phyloP scores from a whole-genome alignment of 306 rosid species.

The Senna tora region DNA sequence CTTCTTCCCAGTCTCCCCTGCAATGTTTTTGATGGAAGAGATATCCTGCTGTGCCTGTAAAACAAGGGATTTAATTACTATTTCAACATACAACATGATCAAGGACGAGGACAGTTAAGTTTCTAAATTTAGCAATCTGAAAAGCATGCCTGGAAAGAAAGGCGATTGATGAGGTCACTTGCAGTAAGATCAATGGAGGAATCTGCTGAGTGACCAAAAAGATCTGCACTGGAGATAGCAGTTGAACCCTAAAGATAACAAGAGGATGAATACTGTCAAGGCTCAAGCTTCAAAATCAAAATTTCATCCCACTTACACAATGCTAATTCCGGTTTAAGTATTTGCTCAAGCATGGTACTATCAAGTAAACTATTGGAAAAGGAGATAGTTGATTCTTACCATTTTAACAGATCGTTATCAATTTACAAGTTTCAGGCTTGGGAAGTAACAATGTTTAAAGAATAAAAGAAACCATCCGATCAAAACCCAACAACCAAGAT shows the following conservation, averaged over 20 bases:
- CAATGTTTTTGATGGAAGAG: constrained; percentile 81
- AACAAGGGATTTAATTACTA: background rate
- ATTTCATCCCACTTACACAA: background rate
- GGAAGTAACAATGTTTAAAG: background rate
- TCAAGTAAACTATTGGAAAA: background rate
- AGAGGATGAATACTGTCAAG: constrained; percentile 15
- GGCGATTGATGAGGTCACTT: constrained; percentile 69
- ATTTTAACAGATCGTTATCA: constrained; percentile 9
- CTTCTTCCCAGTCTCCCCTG: constrained; percentile 93
- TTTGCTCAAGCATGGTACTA: background rate
- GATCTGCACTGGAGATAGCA: constrained; percentile 89
- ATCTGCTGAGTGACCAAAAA: constrained; percentile 65
- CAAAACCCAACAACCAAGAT: constrained; percentile 13
- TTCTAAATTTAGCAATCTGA: background rate
- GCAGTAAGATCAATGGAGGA: constrained; percentile 63
- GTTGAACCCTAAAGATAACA: constrained; percentile 64
- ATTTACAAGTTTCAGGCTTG: background rate
- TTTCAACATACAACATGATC: background rate
- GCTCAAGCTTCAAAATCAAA: constrained; percentile 10
- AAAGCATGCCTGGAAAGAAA: constrained; percentile 69
- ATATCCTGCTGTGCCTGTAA: constrained; percentile 87
- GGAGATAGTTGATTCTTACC: no score
- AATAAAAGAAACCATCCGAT: background rate
- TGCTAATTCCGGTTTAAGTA: background rate
- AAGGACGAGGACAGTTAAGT: background rate